phyloP scores from a whole-genome alignment of 129 eudicot species.

The Arctium lappa region DNA sequence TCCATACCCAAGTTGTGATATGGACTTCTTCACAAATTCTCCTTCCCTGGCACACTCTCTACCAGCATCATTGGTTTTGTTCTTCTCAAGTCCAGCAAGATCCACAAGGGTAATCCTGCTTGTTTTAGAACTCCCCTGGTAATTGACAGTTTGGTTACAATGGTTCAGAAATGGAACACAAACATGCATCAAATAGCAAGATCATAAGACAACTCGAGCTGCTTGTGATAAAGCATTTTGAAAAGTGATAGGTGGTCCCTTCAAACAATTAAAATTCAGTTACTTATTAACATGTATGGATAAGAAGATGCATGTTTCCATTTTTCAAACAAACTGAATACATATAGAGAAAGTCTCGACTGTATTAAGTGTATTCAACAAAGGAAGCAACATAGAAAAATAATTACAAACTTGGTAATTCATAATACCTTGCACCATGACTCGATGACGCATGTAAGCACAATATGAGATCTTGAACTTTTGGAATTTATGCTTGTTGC shows the following conservation, averaged over 20 bases:
- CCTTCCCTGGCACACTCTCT: slow-evolving; percentile 65
- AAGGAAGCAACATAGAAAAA: background rate
- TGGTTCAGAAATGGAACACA: background rate
- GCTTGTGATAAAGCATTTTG: background rate
- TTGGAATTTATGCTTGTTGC: slow-evolving; percentile 83
- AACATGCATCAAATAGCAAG: background rate
- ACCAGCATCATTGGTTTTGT: slow-evolving; percentile 53
- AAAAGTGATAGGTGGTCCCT: background rate
- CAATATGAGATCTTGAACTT: slow-evolving; percentile 94
- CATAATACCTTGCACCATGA: slow-evolving; percentile 94
- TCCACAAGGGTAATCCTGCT: slow-evolving; percentile 86
- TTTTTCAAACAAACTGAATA: background rate
- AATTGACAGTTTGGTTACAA: background rate
- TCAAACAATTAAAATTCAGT: background rate
- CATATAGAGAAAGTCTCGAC: background rate
- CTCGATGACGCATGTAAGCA: slow-evolving; percentile 82
- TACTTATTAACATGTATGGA: background rate
- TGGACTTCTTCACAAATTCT: slow-evolving; percentile 71
- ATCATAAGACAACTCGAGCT: background rate
- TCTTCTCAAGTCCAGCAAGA: slow-evolving; percentile 81
- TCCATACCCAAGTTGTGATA: slow-evolving; percentile 87
- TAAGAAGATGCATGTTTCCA: background rate
- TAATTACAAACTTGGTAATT: slow-evolving; percentile 2
- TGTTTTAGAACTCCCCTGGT: slow-evolving; percentile 83
- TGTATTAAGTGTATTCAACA: background rate